These are phyloP conservation scores for Beauveria pseudobassiana DNA, from an alignment of 2,329 filamentous ascomycete species.

Conservation along the genomic window DNA sequence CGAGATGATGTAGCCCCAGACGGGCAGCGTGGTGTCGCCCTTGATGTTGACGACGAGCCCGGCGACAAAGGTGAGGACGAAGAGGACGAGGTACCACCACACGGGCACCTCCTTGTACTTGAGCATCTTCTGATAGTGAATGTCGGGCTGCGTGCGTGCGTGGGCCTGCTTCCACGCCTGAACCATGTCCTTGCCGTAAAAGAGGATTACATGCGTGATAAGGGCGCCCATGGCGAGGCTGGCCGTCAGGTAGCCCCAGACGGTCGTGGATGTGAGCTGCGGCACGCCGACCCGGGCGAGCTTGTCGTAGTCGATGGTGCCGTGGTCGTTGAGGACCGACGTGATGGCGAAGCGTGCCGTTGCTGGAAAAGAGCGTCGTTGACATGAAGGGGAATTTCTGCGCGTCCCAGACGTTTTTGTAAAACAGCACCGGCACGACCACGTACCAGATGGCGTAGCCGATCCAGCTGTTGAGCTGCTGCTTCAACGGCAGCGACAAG, in stretches of 20 bases:
- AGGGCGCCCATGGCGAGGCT: constrained; percentile 22
- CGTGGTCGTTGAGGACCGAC: constrained; percentile 17
- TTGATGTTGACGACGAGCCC: constrained; percentile 28
- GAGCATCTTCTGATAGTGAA: constrained; percentile 34
- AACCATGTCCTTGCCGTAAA: constrained; percentile 15
- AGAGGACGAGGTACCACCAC: constrained; percentile 29
- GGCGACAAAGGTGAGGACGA: constrained; percentile 24
- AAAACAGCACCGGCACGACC: constrained; percentile 31
- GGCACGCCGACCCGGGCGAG: constrained; percentile 21
- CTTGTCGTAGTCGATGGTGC: constrained; percentile 21
- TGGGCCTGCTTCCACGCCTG: constrained; percentile 16
- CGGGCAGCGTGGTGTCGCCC: constrained; percentile 28
- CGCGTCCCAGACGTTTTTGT: constrained; percentile 31
- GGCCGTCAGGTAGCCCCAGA: constrained; percentile 22
- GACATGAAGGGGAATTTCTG: constrained; percentile 26
- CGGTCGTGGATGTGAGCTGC: constrained; percentile 20
- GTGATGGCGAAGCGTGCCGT: constrained; percentile 19
- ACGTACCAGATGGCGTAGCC: constrained; percentile 29
- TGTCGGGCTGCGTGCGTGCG: constrained; percentile 22
- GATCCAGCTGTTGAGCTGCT: constrained; percentile 28
- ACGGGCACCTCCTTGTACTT: constrained; percentile 30
- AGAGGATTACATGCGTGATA: constrained; percentile 16
- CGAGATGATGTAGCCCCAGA: constrained; percentile 29
- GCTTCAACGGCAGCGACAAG: constrained; percentile 30
- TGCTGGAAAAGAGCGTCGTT: constrained; percentile 20